These are phyloP conservation scores for Ceratobasidium sp. DNA, from an alignment of 1,284 basidiomycete species.

Conservation along the genomic window DNA sequence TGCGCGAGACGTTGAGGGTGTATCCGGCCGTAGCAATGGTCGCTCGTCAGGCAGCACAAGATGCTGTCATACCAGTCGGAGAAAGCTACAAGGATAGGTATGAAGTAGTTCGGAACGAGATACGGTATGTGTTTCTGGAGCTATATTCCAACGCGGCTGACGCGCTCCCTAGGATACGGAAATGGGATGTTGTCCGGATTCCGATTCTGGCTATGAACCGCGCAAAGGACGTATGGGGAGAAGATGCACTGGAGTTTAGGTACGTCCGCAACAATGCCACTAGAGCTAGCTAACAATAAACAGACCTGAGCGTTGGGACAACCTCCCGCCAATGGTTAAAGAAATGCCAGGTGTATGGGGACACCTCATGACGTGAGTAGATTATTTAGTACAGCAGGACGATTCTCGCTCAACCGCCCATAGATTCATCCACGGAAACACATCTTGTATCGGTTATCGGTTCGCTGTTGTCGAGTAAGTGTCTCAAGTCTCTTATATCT, in stretches of 20 bases:
- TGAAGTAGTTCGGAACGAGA: conserved; percentile 58
- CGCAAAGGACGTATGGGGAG: neutral
- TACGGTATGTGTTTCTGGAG: conserved; percentile 53
- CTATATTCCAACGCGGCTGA: neutral
- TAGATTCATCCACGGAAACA: conserved; percentile 28
- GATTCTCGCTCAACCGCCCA: neutral
- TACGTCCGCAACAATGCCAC: neutral
- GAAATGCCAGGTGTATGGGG: conserved; percentile 46
- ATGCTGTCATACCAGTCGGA: conserved; percentile 57
- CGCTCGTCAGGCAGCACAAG: conserved; percentile 51
- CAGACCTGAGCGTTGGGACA: conserved; percentile 49
- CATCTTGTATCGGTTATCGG: conserved; percentile 43
- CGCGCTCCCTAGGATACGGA: conserved; percentile 22
- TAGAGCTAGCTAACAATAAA: neutral
- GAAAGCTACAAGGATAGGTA: conserved; percentile 60
- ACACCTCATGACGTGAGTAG: conserved; percentile 32
- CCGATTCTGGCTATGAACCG: conserved; percentile 43
- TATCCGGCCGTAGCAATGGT: conserved; percentile 50
- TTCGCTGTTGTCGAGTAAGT: conserved; percentile 42
- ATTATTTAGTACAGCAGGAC: neutral
- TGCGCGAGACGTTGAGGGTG: conserved; percentile 55
- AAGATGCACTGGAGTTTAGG: conserved; percentile 47
- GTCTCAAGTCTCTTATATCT: too few relatives aligned
- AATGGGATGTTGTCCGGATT: conserved; percentile 32
- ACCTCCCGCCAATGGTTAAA: conserved; percentile 41